Conservation (phyloP, 2,329 filamentous ascomycete species). For the Cercospora berteroae region DNA sequence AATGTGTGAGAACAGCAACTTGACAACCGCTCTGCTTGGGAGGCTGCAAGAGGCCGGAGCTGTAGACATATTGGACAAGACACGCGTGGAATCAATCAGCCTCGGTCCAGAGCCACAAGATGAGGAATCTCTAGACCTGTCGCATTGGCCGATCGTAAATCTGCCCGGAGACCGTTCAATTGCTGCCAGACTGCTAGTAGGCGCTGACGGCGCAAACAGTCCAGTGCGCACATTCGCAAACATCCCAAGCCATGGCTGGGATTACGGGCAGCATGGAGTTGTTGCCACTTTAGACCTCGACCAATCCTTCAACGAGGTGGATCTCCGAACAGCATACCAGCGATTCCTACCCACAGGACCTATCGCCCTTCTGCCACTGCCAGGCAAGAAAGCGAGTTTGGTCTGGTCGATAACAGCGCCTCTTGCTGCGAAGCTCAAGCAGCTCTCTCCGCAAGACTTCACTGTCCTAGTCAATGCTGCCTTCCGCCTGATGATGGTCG, state of each 20-base stretch:
- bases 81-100: slow-evolving; percentile 75
- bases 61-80: slow-evolving; percentile 70
- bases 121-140: slow-evolving; percentile 63
- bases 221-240: slow-evolving; percentile 86
- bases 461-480: slow-evolving; percentile 87
- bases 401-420: slow-evolving; percentile 92
- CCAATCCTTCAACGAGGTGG: slow-evolving; percentile 29
- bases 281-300: slow-evolving; percentile 79
- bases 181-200: slow-evolving; percentile 79
- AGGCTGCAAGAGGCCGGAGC: slow-evolving; percentile 57
- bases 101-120: slow-evolving; percentile 63
- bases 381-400: slow-evolving; percentile 75
- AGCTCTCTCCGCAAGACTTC: slow-evolving; percentile 70
- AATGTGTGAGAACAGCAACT: slow-evolving; percentile 93
- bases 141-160: slow-evolving; percentile 81
- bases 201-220: slow-evolving; percentile 92
- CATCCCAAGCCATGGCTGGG: slow-evolving; percentile 85
- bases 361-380: slow-evolving; percentile 85
- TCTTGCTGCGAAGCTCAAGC: slow-evolving; percentile 76
- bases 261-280: slow-evolving; percentile 85
- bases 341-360: slow-evolving; percentile 91
- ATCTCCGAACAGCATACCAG: slow-evolving; percentile 80
- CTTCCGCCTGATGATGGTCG: slow-evolving; percentile 75
- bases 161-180: slow-evolving; percentile 64
- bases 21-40: slow-evolving; percentile 72